Conservation (phyloP, 169 alveolate species). For the Pseudocohnilembus persalinus region DNA sequence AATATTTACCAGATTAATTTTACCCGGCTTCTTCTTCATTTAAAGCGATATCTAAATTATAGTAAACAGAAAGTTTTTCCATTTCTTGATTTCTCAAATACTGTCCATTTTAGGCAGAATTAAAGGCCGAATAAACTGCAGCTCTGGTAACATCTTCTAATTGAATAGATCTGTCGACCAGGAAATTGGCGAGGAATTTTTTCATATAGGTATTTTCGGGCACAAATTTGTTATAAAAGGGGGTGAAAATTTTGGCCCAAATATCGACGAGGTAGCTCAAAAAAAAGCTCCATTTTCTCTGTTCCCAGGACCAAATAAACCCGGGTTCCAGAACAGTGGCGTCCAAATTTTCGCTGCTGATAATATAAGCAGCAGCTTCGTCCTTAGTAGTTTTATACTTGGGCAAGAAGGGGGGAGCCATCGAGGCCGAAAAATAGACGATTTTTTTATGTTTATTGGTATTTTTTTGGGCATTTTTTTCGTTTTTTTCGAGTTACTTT, state of each 20-base stretch:
- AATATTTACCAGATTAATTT: too few relatives aligned
- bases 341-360: slow-evolving; percentile 21
- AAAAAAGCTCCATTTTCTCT: slow-evolving; percentile 56
- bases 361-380: slow-evolving; percentile 52
- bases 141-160: slow-evolving; percentile 44
- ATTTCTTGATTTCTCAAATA: neutral
- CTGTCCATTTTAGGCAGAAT: slow-evolving; percentile 3
- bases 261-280: slow-evolving; percentile 25
- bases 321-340: slow-evolving; percentile 57
- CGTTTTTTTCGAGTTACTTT: slow-evolving; percentile 25
- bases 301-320: slow-evolving; percentile 29
- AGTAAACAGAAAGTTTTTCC: slow-evolving; percentile 4
- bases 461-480: slow-evolving; percentile 24
- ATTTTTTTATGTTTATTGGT: slow-evolving; percentile 41
- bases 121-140: slow-evolving; percentile 7
- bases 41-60: too few relatives aligned
- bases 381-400: slow-evolving; percentile 46
- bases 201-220: slow-evolving; percentile 41
- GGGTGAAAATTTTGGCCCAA: slow-evolving; percentile 24
- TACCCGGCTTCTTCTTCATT: too few relatives aligned
- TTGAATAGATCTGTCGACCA: slow-evolving; percentile 50
- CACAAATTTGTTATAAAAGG: slow-evolving; percentile 18
- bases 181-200: slow-evolving; percentile 35
- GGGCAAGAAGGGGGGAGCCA: slow-evolving; percentile 49
- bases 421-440: slow-evolving; percentile 10